Percentiles rank a stretch among this genome's conserved stretches.
Evolutionary conservation across 176 grass and related monocot species (phyloP).

Genomic region (Themeda triandra): DNA sequence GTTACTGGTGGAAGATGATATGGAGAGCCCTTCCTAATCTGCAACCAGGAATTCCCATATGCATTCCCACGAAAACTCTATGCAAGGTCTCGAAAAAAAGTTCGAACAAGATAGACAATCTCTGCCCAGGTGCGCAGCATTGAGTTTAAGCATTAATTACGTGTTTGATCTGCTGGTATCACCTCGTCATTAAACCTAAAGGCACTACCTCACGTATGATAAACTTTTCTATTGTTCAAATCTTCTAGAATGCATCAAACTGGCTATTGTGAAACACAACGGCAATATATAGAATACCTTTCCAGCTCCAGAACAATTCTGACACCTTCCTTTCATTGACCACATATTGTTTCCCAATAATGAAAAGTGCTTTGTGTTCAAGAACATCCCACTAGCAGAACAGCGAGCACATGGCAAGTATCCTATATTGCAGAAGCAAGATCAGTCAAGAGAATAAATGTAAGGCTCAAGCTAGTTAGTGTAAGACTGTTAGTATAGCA

Average conservation of each 20-base stretch:
- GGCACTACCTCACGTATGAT: background rate
- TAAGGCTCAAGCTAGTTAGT: background rate
- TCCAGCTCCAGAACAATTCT: conserved; percentile 81
- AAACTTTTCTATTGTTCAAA: background rate
- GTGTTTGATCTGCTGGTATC: background rate
- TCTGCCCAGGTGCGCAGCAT: background rate
- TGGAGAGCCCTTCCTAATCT: too few species aligned
- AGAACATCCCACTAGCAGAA: conserved; percentile 54
- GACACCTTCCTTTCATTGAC: conserved; percentile 55
- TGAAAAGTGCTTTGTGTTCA: conserved; percentile 41
- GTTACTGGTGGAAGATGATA: too few species aligned
- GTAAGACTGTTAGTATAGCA: background rate
- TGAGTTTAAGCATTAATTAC: background rate
- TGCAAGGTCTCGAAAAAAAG: too few species aligned
- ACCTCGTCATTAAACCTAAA: conserved; percentile 2
- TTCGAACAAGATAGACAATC: background rate
- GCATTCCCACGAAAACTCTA: too few species aligned
- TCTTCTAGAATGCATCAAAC: conserved; percentile 3
- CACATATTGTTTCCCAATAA: conserved; percentile 29
- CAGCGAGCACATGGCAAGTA: conserved; percentile 82
- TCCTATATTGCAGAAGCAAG: conserved; percentile 42
- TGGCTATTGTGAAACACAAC: background rate
- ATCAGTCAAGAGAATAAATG: conserved; percentile 1
- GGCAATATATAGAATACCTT: conserved; percentile 50
- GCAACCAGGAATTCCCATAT: too few species aligned